Base-by-base conservation (phyloP, 768 basidiomycete species). In the Boletus sp. region DNA sequence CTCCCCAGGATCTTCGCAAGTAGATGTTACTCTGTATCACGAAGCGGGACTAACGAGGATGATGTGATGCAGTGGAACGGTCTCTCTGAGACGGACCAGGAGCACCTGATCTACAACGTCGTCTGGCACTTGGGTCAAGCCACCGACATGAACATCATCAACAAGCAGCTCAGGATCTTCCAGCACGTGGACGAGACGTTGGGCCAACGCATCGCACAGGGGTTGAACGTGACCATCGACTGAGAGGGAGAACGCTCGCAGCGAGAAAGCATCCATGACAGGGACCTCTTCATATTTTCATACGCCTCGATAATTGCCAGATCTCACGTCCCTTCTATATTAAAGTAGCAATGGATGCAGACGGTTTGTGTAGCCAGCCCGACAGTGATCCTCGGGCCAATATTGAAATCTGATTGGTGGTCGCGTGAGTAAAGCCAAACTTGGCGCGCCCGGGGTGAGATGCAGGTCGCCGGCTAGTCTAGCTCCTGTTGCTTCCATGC, bases 51-150 rank as follows among this genome's bases (percentile, higher is more conserved):
- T 47, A 14, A 40, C n/a, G 1, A 19, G n/a, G 5, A 7, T 14
- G 15, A 11, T 2, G 27, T 25, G 19, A 41, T 17, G 32, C 29
- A 64, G 64, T 76, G 75, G 75, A 62, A 60, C 38, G 49, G 63
- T 47, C 67, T 75, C 32, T 72, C 74, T 13, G 50, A 63, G 42
- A 61, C 55, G 8, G 74, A 75, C 58, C 63, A 75, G 53, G 62
- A 70, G 32, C 66, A 75, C 60, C 51, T 76, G 34, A 66, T 77
- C 46, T 66, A 48, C 58, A 76, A 76, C 54, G 63, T 72, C 21
- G 62, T 75, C 43, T 73, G 66, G 30, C 74, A 75, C 55, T 69
- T 77, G 45, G 72, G 74, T 8, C 58, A 55, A n/a, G 74, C 63
- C 0, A 65, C 65, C 10, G 64, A 67, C 49, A 49, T 50, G 49